Evolutionary conservation across 177 flowering plant species (phyloP).

Genomic region (Vitis hybrid): DNA sequence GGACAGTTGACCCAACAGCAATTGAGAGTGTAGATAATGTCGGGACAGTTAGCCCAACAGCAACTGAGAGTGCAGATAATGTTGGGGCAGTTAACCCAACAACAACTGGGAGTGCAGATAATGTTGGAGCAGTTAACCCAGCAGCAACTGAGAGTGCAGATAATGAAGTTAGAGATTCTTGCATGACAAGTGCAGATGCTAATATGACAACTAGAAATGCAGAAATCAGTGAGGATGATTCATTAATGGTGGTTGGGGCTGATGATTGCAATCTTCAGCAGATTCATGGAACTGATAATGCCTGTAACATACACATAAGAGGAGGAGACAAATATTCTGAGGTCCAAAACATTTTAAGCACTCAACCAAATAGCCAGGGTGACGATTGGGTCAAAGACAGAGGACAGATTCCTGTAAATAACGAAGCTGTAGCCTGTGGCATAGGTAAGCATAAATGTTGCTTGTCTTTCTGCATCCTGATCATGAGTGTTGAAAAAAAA

Average conservation of each 20-base stretch:
- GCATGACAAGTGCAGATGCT: slow-evolving; percentile 12
- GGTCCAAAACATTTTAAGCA: neutral
- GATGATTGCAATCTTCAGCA: slow-evolving; percentile 13
- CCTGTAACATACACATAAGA: neutral
- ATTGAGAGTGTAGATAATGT: slow-evolving; percentile 17
- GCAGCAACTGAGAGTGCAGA: slow-evolving; percentile 7
- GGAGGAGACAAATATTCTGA: slow-evolving; percentile 13
- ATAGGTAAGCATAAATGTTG: slow-evolving; percentile 11
- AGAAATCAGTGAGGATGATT: slow-evolving; percentile 5
- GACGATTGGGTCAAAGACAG: neutral
- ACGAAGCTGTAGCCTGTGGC: neutral
- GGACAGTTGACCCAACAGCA: no score
- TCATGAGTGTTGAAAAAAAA: neutral
- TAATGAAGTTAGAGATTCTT: slow-evolving; percentile 20
- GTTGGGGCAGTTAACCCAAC: no score
- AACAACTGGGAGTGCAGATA: slow-evolving; percentile 16
- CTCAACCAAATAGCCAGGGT: neutral
- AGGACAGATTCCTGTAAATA: slow-evolving; percentile 3
- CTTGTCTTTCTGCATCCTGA: neutral
- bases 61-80: slow-evolving; percentile 17
- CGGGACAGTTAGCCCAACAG: no score
- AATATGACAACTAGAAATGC: slow-evolving; percentile 9
- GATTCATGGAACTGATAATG: slow-evolving; percentile 3
- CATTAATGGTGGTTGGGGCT: slow-evolving; percentile 1
- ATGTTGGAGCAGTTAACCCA: slow-evolving; percentile 7